Conservation (phyloP, 1,284 basidiomycete genomes). For the Flammula alnicola region DNA sequence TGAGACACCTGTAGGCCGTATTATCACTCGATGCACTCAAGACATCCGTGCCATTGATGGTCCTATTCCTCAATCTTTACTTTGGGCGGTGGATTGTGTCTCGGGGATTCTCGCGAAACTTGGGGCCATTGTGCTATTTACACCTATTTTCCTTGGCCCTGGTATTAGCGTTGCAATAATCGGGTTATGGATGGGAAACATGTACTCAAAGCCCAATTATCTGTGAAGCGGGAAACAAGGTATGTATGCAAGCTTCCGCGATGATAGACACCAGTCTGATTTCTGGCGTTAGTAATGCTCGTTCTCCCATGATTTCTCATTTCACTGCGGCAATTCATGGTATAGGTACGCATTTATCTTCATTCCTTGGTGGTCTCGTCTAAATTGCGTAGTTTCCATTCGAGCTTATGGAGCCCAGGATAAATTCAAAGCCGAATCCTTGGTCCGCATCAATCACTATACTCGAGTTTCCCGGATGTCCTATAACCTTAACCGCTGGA, state of each 20-base stretch:
- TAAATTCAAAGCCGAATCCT: constrained; percentile 38
- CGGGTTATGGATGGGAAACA: constrained; percentile 41
- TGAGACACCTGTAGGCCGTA: constrained; percentile 56
- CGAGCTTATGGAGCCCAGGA: constrained; percentile 50
- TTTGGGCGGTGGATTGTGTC: constrained; percentile 11
- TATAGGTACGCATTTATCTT: constrained; percentile 48
- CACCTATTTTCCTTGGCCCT: constrained; percentile 25
- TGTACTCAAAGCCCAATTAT: constrained; percentile 75
- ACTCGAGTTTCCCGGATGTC: constrained; percentile 43
- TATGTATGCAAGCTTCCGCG: not conserved
- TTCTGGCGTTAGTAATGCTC: constrained; percentile 16
- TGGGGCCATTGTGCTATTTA: constrained; percentile 19
- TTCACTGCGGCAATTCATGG: constrained; percentile 74
- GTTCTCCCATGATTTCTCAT: constrained; percentile 24
- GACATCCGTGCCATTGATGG: constrained; percentile 44
- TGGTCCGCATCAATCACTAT: constrained; percentile 44
- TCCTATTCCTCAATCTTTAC: constrained; percentile 12
- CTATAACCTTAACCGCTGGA: constrained; percentile 50
- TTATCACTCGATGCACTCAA: constrained; percentile 59
- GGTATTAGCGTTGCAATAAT: constrained; percentile 30
- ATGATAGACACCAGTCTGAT: not conserved
- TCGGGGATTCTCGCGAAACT: constrained; percentile 19
- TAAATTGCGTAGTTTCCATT: constrained; percentile 52
- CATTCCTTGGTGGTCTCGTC: constrained; percentile 24
- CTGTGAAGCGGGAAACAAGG: constrained; percentile 66